Evolutionary conservation across 768 basidiomycete species (phyloP).

Genomic region (Tricholomella constricta): DNA sequence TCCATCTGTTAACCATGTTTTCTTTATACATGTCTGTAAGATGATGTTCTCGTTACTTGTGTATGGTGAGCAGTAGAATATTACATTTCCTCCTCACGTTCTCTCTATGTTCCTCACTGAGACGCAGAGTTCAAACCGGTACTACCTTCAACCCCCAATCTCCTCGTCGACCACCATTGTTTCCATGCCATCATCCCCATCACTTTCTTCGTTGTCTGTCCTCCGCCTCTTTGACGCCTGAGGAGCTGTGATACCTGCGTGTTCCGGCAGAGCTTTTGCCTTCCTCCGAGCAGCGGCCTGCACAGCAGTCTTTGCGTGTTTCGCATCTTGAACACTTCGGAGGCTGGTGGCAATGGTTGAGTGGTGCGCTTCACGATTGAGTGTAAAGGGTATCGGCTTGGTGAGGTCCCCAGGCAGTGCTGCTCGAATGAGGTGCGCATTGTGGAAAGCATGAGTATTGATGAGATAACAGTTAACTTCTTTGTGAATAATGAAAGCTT

Average conservation of each 20-base stretch:
- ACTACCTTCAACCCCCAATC: neutral
- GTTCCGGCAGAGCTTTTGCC: neutral
- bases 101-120: neutral
- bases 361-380: no score
- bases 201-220: neutral
- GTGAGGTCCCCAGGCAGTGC: slow-evolving; percentile 21
- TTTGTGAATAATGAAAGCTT: slow-evolving; percentile 19
- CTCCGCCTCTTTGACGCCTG: neutral
- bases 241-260: neutral
- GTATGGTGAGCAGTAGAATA: neutral
- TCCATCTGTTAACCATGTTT: neutral
- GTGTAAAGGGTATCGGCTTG: no score
- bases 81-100: no score
- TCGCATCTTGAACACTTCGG: no score
- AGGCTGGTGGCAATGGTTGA: no score
- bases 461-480: slow-evolving; percentile 20
- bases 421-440: slow-evolving; percentile 15
- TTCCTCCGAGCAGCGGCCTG: no score
- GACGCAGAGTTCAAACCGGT: neutral
- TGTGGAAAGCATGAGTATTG: slow-evolving; percentile 23
- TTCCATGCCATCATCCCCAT: neutral
- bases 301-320: no score
- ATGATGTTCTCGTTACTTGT: neutral
- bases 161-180: no score
- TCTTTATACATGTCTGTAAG: neutral